A percentile compares a stretch with the other conserved stretches of the same genome.
These are phyloP conservation scores for Bertia moriformis DNA, from an alignment of 2,329 filamentous ascomycete species.

Conservation along the genomic window DNA sequence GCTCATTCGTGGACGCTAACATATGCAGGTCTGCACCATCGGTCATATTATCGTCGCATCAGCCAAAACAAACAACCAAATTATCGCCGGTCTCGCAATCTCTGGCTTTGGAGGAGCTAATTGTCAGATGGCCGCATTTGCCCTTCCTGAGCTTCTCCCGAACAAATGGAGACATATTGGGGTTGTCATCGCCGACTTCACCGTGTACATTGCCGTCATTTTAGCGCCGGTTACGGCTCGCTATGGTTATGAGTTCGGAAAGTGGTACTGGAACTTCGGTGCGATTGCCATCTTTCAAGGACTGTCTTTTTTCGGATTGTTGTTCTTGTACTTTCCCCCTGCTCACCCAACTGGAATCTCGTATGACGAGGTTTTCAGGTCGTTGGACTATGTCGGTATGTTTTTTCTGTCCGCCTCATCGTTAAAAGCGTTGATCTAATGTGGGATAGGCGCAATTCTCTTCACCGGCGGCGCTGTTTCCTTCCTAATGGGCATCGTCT, in stretches of 20 bases:
- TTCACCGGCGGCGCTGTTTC: conserved; percentile 18
- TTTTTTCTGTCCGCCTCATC: conserved; percentile 18
- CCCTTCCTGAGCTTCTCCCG: conserved; percentile 28
- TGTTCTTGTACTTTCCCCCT: conserved; percentile 19
- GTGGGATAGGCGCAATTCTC: conserved; percentile 18
- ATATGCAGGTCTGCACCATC: conserved; percentile 13
- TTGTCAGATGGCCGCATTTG: conserved; percentile 25
- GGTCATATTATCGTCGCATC: conserved; percentile 21
- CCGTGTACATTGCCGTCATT: conserved; percentile 26
- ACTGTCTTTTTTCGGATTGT: conserved; percentile 18
- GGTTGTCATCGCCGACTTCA: conserved; percentile 24
- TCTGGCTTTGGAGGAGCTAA: conserved; percentile 27
- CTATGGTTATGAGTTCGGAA: conserved; percentile 19
- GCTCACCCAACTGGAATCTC: conserved; percentile 17
- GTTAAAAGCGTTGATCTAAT: too few relatives aligned
- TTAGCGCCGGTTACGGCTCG: conserved; percentile 27
- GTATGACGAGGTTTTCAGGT: conserved; percentile 6
- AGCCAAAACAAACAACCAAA: conserved; percentile 19
- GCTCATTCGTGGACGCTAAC: not conserved
- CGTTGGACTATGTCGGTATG: conserved; percentile 14
- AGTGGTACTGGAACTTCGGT: conserved; percentile 4
- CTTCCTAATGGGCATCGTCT: conserved; percentile 23
- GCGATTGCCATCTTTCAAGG: conserved; percentile 10
- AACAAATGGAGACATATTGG: conserved; percentile 31
- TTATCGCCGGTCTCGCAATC: conserved; percentile 23